A percentile compares a stretch with the other conserved stretches of the same genome.
These are phyloP conservation scores for Linum lewisii DNA, from an alignment of 345 rosid species.

Conservation along the genomic window DNA sequence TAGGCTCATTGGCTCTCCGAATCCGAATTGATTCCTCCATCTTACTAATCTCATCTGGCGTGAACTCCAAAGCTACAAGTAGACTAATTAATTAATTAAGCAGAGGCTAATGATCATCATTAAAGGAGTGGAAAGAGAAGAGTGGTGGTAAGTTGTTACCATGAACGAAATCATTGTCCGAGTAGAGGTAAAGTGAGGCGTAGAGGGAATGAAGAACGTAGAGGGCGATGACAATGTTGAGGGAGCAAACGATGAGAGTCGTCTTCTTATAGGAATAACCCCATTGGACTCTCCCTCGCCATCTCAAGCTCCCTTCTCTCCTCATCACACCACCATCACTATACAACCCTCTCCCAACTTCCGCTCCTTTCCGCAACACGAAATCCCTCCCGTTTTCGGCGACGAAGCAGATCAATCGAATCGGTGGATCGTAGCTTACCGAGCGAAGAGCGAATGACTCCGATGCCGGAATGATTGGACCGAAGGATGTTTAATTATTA, in stretches of 20 bases:
- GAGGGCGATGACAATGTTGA: constrained; percentile 90
- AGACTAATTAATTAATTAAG: too few species aligned
- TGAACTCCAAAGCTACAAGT: constrained; percentile 52
- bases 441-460: background rate
- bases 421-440: background rate
- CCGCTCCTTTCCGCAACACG: background rate
- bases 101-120: too few species aligned
- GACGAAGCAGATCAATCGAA: background rate
- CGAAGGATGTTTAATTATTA: too few species aligned
- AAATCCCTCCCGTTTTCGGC: background rate
- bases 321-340: constrained; percentile 18
- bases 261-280: constrained; percentile 59
- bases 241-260: constrained; percentile 66
- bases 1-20: constrained; percentile 63
- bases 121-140: too few species aligned
- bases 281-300: constrained; percentile 35
- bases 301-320: constrained; percentile 9
- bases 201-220: constrained; percentile 81
- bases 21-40: constrained; percentile 87
- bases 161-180: constrained; percentile 37
- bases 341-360: too few species aligned
- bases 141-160: background rate
- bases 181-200: constrained; percentile 58
- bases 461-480: too few species aligned
- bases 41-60: constrained; percentile 72